These are phyloP conservation scores for Bauhinia variegata DNA, from an alignment of 306 rosid genomes.

Conservation along the genomic window DNA sequence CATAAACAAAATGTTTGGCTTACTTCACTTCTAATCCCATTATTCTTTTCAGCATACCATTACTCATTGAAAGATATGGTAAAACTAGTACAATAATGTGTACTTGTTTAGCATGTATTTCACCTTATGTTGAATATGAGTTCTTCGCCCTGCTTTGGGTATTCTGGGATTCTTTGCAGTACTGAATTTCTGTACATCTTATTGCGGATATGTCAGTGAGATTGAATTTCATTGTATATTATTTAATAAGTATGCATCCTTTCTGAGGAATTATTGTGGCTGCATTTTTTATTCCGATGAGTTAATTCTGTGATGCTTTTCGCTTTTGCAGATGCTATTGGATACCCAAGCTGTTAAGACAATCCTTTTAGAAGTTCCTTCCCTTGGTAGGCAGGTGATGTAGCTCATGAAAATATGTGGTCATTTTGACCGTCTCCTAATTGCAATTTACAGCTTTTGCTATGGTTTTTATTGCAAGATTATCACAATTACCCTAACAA, in stretches of 20 bases:
- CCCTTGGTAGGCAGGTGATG: constrained; percentile 95
- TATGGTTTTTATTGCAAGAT: constrained; percentile 3
- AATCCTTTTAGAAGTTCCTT: constrained; percentile 92
- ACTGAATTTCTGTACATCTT: not conserved
- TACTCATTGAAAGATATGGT: constrained; percentile 14
- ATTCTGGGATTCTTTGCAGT: constrained; percentile 8
- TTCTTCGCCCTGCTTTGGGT: not conserved
- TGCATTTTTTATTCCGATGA: constrained; percentile 30
- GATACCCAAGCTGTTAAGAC: constrained; percentile 99
- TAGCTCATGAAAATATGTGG: constrained; percentile 25
- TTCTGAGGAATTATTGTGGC: constrained; percentile 19
- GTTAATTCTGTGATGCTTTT: constrained; percentile 35
- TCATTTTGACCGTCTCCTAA: constrained; percentile 19
- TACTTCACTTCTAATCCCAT: not conserved
- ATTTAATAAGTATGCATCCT: constrained; percentile 14
- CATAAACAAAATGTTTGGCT: not conserved
- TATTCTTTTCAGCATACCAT: not conserved
- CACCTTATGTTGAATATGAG: not conserved
- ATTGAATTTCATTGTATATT: constrained; percentile 2
- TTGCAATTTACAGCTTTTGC: constrained; percentile 5
- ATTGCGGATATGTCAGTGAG: constrained; percentile 2
- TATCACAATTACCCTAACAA: constrained; percentile 17
- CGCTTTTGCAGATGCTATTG: constrained; percentile 86
- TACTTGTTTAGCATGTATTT: constrained; percentile 18
- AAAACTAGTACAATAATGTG: not conserved